phyloP scores from a whole-genome alignment of 2,329 filamentous ascomycete genomes.

The Allantophomopsis lycopodina region DNA sequence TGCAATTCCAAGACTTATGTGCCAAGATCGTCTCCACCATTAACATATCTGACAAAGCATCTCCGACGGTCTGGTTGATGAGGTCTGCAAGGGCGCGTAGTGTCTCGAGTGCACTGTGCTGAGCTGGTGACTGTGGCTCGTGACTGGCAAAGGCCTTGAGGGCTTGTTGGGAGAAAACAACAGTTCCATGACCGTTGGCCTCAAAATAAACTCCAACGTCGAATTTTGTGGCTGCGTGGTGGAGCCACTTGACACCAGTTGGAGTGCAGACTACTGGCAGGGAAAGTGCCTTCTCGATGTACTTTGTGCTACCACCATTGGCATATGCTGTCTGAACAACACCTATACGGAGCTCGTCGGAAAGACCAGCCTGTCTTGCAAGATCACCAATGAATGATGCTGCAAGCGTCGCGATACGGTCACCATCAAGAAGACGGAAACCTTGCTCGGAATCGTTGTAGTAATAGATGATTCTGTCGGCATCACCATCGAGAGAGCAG shows the following conservation, averaged over 20 bases:
- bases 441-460: conserved; percentile 69
- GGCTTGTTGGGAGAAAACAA: conserved; percentile 82
- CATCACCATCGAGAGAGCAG: conserved; percentile 89
- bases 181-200: conserved; percentile 93
- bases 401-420: conserved; percentile 88
- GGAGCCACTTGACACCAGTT: conserved; percentile 93
- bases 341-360: conserved; percentile 73
- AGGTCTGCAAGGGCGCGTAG: conserved; percentile 74
- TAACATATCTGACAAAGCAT: conserved; percentile 90
- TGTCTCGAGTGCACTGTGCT: conserved; percentile 78
- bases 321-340: conserved; percentile 97
- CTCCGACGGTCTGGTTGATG: conserved; percentile 96
- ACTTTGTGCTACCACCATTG: conserved; percentile 87
- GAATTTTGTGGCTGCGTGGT: conserved; percentile 90
- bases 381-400: conserved; percentile 90
- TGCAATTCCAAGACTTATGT: conserved; percentile 81
- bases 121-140: conserved; percentile 78
- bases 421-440: conserved; percentile 89
- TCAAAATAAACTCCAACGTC: conserved; percentile 98
- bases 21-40: conserved; percentile 93
- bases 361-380: conserved; percentile 63
- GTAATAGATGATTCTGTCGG: conserved; percentile 92
- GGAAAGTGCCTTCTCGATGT: conserved; percentile 76
- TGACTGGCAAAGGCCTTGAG: conserved; percentile 65
- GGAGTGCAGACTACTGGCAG: conserved; percentile 87